phyloP scores from a whole-genome alignment of 306 rosid species.

The Rosa lucieae region DNA sequence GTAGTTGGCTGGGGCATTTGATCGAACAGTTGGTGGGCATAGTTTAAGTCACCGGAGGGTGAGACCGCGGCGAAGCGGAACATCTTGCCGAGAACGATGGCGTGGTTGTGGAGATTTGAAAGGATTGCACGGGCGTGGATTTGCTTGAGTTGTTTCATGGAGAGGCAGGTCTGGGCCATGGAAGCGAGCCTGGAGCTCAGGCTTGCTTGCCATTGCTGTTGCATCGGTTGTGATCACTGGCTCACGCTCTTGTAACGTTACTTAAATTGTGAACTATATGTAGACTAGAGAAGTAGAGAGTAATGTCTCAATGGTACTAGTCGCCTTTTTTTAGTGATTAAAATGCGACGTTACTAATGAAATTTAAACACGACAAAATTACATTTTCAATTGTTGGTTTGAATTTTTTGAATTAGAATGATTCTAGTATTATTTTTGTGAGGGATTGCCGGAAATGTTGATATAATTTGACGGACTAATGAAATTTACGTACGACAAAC shows the following conservation, averaged over 20 bases:
- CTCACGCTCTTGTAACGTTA: not conserved
- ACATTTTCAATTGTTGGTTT: too few species aligned
- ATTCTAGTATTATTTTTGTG: too few species aligned
- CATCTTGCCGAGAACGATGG: slow-evolving; percentile 57
- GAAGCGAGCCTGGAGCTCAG: slow-evolving; percentile 26
- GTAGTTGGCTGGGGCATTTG: slow-evolving; percentile 49
- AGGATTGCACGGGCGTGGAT: slow-evolving; percentile 50
- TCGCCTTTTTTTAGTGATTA: too few species aligned
- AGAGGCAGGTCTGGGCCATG: slow-evolving; percentile 47
- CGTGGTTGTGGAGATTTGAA: slow-evolving; percentile 36
- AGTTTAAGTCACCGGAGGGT: slow-evolving; percentile 47
- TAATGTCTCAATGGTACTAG: too few species aligned
- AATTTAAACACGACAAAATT: too few species aligned
- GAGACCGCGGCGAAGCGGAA: slow-evolving; percentile 62
- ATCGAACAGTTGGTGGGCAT: slow-evolving; percentile 53
- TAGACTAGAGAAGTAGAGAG: too few species aligned
- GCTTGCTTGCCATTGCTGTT: slow-evolving; percentile 28
- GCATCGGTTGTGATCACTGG: not conserved
- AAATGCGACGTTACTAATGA: too few species aligned
- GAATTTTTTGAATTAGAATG: too few species aligned
- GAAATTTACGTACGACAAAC: too few species aligned
- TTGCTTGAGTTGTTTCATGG: slow-evolving; percentile 52
- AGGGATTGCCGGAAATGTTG: too few species aligned
- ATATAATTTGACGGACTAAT: too few species aligned
- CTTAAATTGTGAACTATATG: not conserved